Percentiles rank a stretch among this genome's conserved stretches.
Evolutionary conservation across 345 rosid genomes (phyloP).

Genomic region (Chamaenerion angustifolium): DNA sequence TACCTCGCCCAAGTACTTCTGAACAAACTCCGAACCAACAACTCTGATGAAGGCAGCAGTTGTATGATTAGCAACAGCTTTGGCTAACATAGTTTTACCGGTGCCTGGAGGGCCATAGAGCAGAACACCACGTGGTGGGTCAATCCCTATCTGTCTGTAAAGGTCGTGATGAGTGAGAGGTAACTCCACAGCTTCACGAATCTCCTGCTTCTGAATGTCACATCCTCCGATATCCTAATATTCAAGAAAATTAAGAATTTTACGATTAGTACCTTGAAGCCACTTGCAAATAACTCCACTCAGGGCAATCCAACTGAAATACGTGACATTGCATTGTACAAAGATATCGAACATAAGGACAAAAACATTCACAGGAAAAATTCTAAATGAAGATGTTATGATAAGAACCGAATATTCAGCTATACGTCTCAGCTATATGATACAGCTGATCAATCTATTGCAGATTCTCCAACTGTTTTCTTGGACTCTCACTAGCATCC

Average conservation of each 20-base stretch:
- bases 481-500: no score
- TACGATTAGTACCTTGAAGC: no score
- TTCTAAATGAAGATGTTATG: neutral
- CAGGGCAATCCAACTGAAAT: no score
- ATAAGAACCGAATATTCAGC: no score
- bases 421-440: no score
- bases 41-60: conserved; percentile 97
- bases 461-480: no score
- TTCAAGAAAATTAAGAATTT: neutral
- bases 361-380: neutral
- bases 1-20: conserved; percentile 97
- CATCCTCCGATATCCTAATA: conserved; percentile 93
- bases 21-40: conserved; percentile 98
- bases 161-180: conserved; percentile 91
- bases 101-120: conserved; percentile 99
- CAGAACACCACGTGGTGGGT: conserved; percentile 95
- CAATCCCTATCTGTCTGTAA: conserved; percentile 93
- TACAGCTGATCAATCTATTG: neutral
- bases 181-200: conserved; percentile 98
- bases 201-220: conserved; percentile 95
- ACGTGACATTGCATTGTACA: no score
- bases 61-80: conserved; percentile 96
- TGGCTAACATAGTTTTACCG: conserved; percentile 97
- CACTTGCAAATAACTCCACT: no score
- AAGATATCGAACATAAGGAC: neutral